A percentile compares a stretch with the other conserved stretches of the same genome.
Evolutionary conservation across 768 basidiomycete genomes (phyloP).

Genomic region (Russula emetica): DNA sequence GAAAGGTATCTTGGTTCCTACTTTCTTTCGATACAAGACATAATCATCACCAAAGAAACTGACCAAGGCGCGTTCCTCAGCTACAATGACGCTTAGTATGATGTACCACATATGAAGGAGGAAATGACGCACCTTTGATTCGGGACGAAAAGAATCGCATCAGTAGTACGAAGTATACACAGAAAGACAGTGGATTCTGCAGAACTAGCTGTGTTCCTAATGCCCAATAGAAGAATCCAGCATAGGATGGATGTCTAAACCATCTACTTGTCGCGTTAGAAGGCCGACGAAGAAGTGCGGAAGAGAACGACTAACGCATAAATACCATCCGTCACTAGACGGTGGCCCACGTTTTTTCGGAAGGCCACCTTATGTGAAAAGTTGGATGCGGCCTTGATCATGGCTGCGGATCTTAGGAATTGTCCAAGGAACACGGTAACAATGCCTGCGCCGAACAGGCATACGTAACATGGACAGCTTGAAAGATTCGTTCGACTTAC

Average conservation of each 20-base stretch:
- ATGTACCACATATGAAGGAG: not conserved
- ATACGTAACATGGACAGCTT: not conserved
- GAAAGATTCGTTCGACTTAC: constrained; percentile 38
- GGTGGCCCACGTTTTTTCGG: constrained; percentile 66
- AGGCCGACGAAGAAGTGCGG: not conserved
- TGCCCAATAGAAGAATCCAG: constrained; percentile 98
- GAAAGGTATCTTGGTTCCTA: constrained; percentile 88
- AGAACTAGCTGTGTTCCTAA: constrained; percentile 88
- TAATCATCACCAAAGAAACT: constrained; percentile 92
- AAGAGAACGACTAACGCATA: constrained; percentile 59
- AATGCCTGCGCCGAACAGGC: constrained; percentile 47
- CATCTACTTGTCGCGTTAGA: constrained; percentile 44
- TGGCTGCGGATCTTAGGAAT: constrained; percentile 77
- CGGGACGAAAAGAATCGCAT: constrained; percentile 86
- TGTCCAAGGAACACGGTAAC: constrained; percentile 66
- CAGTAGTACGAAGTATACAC: constrained; percentile 60
- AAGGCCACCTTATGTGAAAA: constrained; percentile 89
- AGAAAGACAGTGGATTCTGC: constrained; percentile 75
- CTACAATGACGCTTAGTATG: constrained; percentile 39
- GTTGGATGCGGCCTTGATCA: constrained; percentile 91
- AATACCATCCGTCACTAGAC: constrained; percentile 82
- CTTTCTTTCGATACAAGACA: constrained; percentile 62
- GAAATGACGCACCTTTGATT: constrained; percentile 60
- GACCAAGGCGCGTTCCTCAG: constrained; percentile 74
- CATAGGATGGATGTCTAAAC: constrained; percentile 93